These are phyloP conservation scores for Xylaria nigripes DNA, from an alignment of 495 filamentous ascomycete species.

Conservation along the genomic window DNA sequence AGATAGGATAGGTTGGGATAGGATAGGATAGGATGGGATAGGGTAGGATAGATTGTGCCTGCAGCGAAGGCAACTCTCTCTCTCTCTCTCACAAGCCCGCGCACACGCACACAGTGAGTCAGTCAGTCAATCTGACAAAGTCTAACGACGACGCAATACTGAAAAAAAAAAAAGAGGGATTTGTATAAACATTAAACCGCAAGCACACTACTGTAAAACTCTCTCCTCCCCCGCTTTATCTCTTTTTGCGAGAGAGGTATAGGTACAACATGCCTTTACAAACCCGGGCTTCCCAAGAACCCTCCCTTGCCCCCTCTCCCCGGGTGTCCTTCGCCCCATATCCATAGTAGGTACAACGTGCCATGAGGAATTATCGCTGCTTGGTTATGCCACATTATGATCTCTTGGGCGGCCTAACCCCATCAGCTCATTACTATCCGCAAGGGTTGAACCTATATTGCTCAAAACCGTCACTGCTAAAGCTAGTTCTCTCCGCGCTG, in stretches of 20 bases:
- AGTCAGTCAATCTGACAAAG: too few relatives aligned
- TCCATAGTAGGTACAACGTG: not conserved
- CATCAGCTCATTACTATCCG: not conserved
- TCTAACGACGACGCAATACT: too few relatives aligned
- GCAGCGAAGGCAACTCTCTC: too few relatives aligned
- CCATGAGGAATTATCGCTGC: not conserved
- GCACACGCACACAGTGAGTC: too few relatives aligned
- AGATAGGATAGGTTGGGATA: too few relatives aligned
- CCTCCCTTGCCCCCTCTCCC: not conserved
- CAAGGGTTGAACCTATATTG: slow-evolving; percentile 3
- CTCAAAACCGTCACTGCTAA: not conserved
- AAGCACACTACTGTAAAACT: not conserved
- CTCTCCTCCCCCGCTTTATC: not conserved
- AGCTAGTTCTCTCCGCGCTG: not conserved
- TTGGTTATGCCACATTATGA: slow-evolving; percentile 2
- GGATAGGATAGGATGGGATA: too few relatives aligned
- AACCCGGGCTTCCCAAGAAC: not conserved
- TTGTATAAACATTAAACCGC: not conserved
- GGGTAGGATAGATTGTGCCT: too few relatives aligned
- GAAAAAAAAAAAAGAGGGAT: not conserved
- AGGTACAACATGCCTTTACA: not conserved
- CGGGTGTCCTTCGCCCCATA: too few relatives aligned
- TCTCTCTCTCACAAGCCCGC: too few relatives aligned
- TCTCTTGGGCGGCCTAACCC: not conserved
- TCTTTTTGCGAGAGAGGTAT: not conserved